Conservation (phyloP, 2,329 filamentous ascomycete species). For the Phaeomoniella chlamydospora region DNA sequence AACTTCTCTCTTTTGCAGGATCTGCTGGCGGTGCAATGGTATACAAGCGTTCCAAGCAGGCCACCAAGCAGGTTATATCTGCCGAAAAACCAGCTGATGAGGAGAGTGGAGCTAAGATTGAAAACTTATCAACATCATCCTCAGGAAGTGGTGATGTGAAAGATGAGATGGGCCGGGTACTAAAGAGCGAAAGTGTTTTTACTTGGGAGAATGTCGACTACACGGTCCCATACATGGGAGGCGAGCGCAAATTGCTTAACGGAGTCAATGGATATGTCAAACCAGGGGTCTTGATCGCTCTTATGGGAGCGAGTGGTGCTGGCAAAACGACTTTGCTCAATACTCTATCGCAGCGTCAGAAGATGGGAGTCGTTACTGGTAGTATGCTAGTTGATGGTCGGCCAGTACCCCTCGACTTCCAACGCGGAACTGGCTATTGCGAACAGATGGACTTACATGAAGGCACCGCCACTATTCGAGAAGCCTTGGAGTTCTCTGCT, state of each 20-base stretch:
- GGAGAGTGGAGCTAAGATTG: constrained; percentile 31
- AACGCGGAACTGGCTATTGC: constrained; percentile 56
- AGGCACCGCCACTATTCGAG: constrained; percentile 49
- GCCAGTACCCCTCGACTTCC: constrained; percentile 46
- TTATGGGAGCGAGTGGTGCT: constrained; percentile 70
- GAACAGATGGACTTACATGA: constrained; percentile 62
- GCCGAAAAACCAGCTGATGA: constrained; percentile 35
- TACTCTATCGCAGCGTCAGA: constrained; percentile 60
- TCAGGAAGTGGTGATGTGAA: constrained; percentile 19
- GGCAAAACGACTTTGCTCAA: constrained; percentile 77
- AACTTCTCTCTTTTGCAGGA: constrained; percentile 48
- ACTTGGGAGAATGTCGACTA: constrained; percentile 61
- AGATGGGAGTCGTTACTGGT: constrained; percentile 47
- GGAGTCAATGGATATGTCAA: constrained; percentile 64
- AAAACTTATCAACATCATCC: constrained; percentile 11
- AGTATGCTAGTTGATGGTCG: constrained; percentile 60
- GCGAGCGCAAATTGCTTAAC: constrained; percentile 48
- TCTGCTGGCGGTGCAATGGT: constrained; percentile 47
- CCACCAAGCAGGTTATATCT: constrained; percentile 38
- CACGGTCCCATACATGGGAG: constrained; percentile 53
- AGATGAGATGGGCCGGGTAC: constrained; percentile 30
- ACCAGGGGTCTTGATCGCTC: constrained; percentile 63
- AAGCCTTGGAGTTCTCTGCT: constrained; percentile 56
- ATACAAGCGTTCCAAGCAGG: constrained; percentile 54
- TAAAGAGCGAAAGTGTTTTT: constrained; percentile 49